Conservation (phyloP, 768 basidiomycete genomes). For the Kwoniella dendrophila region DNA sequence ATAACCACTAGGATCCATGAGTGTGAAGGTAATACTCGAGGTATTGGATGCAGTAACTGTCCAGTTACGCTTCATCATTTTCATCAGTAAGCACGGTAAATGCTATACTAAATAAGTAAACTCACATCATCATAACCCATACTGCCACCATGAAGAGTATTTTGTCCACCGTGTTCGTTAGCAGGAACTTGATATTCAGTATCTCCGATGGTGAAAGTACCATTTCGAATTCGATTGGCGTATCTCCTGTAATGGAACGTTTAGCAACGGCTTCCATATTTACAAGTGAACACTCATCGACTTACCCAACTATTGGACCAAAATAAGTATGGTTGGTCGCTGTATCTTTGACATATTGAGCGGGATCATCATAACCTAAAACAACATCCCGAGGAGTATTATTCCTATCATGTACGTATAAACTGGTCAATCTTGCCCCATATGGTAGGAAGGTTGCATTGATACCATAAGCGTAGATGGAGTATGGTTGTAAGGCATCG, state of each 20-base stretch:
- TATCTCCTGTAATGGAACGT: conserved; percentile 58
- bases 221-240: conserved; percentile 43
- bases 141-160: conserved; percentile 65
- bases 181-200: conserved; percentile 28
- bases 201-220: conserved; percentile 32
- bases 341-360: conserved; percentile 45
- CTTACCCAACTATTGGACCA: conserved; percentile 41
- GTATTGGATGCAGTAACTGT: conserved; percentile 59
- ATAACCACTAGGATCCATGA: conserved; percentile 60
- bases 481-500: conserved; percentile 33
- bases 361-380: conserved; percentile 66
- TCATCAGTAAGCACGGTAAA: not conserved
- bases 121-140: conserved; percentile 62
- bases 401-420: conserved; percentile 64
- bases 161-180: conserved; percentile 57
- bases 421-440: conserved; percentile 64
- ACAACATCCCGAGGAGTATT: conserved; percentile 62
- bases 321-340: conserved; percentile 27
- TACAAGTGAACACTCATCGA: no score
- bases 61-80: conserved; percentile 59
- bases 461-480: conserved; percentile 50
- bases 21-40: conserved; percentile 63
- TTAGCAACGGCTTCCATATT: no score
- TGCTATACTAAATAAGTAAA: no score
- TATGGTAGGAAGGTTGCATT: conserved; percentile 65